Evolutionary conservation across 768 basidiomycete genomes (phyloP).

Genomic region (Russula lepida): DNA sequence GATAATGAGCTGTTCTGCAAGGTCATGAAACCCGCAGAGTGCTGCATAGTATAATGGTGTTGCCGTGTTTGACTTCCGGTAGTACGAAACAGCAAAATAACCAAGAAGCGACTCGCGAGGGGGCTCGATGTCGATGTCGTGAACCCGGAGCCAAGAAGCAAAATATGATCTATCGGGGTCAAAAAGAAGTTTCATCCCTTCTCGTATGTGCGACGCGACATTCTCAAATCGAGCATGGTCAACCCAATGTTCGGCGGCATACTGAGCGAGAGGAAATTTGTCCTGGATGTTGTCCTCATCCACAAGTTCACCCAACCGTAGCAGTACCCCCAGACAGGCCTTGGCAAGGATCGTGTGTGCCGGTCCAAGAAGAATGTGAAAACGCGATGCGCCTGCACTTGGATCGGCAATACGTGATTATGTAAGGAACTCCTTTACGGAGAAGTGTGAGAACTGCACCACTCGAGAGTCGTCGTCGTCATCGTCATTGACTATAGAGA

Average conservation of each 20-base stretch:
- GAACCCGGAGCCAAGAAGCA: neutral
- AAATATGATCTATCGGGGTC: neutral
- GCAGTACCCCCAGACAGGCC: neutral
- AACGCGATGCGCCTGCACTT: neutral
- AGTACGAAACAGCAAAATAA: neutral
- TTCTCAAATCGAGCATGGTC: neutral
- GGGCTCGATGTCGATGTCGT: neutral
- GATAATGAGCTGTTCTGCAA: neutral
- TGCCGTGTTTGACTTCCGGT: neutral
- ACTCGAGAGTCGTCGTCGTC: neutral
- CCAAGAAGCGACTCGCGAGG: rapidly evolving
- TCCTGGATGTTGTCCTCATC: too few relatives aligned
- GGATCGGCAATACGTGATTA: neutral
- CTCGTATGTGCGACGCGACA: neutral
- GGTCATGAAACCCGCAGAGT: neutral
- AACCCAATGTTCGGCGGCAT: neutral
- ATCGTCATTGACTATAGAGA: neutral
- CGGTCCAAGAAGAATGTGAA: neutral
- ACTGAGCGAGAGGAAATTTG: neutral
- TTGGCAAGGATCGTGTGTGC: slow-evolving; percentile 1
- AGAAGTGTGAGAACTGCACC: neutral
- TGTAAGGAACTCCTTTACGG: neutral
- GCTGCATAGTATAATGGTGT: neutral
- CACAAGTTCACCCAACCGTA: neutral
- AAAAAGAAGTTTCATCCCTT: neutral